Evolutionary conservation across 306 rosid species (phyloP), one percentile per base, ranked within the genome.

Genomic region (Herpetospermum pedunculosum): DNA sequence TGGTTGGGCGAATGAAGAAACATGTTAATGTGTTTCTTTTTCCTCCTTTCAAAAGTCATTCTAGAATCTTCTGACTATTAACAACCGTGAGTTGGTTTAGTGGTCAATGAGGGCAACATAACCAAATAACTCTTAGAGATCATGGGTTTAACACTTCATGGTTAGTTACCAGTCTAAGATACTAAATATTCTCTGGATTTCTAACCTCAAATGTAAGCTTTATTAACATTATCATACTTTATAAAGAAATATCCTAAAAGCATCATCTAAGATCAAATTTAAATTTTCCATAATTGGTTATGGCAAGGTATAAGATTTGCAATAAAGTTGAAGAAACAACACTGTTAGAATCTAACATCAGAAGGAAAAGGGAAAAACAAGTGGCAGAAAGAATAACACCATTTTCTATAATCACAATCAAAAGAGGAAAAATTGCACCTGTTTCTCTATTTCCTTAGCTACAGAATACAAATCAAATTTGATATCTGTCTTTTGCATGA

Each of bases 391-490:
- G 35, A 19, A 21, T 30, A 25, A 49, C 37, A 12, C 3, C 23
- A 25, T 72, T 48, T 48, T 49, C 21, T 26, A n/a, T 29, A 58
- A 26, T 0, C 35, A 68, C 72, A 75, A 54, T 63, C 71, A 70
- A 76, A 49, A 75, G 23, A 71, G 60, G 62, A 81, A 75, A 40
- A 65, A 75, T 62, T 62, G 54, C 63, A 91, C 99, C 97, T 91
- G 99, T 78, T 79, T 94, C 85, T 94, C 97, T 88, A 94, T 94
- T 84, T 94, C 99, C 84, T 85, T 91, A 55, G 99, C 89, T 80
- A 94, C 83, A 1, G 99, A 94, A 82, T 32, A 91, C 74, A 94
- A 91, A 81, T 94, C 99, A 67, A 94, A 94, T 78, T 85, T 94
- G 86, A 91, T 82, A 79, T 94, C 99, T 29, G 97, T 89, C 84